Conservation (phyloP, 2,329 filamentous ascomycete species). For the Rhinocladiella mackenziei region DNA sequence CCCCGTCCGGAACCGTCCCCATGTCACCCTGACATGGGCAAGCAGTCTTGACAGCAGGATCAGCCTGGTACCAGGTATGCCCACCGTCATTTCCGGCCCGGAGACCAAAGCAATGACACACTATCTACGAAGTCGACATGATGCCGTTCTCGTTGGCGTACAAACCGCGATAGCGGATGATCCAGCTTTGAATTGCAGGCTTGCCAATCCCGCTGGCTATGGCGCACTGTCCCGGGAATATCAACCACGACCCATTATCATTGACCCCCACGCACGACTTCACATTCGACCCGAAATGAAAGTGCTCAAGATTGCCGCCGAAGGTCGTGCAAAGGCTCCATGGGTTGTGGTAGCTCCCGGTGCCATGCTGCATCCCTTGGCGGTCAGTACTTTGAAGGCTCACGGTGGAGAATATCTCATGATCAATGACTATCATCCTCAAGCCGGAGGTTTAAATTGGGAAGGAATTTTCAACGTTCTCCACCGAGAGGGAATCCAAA, state of each 20-base stretch:
- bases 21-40: slow-evolving; percentile 82
- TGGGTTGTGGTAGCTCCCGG: slow-evolving; percentile 60
- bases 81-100: slow-evolving; percentile 76
- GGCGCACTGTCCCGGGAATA: slow-evolving; percentile 46
- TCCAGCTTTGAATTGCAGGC: slow-evolving; percentile 77
- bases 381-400: slow-evolving; percentile 43
- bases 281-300: slow-evolving; percentile 56
- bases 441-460: slow-evolving; percentile 51
- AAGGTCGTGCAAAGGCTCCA: slow-evolving; percentile 66
- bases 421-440: slow-evolving; percentile 31
- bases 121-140: slow-evolving; percentile 74
- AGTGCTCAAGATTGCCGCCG: slow-evolving; percentile 61
- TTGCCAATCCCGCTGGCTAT: slow-evolving; percentile 57
- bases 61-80: slow-evolving; percentile 70
- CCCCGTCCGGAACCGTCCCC: slow-evolving; percentile 41
- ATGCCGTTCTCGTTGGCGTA: slow-evolving; percentile 79
- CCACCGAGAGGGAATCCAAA: slow-evolving; percentile 58
- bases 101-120: slow-evolving; percentile 91
- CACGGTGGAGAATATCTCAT: slow-evolving; percentile 47
- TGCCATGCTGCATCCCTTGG: slow-evolving; percentile 45
- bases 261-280: slow-evolving; percentile 79
- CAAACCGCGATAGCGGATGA: slow-evolving; percentile 82
- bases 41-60: slow-evolving; percentile 81
- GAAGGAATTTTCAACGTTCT: slow-evolving; percentile 58
- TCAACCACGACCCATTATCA: slow-evolving; percentile 75